Evolutionary conservation across 2,329 filamentous ascomycete genomes (phyloP).

Genomic region (Hypoxylon sp.): DNA sequence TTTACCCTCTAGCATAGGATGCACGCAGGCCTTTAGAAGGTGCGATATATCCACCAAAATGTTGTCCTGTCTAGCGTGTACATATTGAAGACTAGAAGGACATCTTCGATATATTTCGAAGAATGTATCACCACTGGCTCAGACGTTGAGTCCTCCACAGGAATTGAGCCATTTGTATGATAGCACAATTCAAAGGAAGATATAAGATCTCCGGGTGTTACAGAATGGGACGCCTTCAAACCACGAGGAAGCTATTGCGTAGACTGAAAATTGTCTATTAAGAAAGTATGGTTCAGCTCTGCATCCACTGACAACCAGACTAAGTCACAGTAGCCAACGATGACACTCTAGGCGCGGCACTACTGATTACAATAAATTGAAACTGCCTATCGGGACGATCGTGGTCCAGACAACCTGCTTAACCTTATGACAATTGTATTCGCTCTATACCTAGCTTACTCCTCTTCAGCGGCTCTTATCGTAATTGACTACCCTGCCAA

Average conservation of each 20-base stretch:
- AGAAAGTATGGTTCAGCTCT: neutral
- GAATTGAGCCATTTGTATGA: conserved; percentile 14
- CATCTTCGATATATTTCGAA: conserved; percentile 19
- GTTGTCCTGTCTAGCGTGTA: conserved; percentile 6
- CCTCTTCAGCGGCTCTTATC: neutral
- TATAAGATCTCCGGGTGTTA: neutral
- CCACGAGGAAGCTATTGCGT: neutral
- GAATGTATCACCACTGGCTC: conserved; percentile 9
- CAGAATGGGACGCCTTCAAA: neutral
- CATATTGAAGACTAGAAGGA: conserved; percentile 15
- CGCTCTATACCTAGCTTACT: neutral
- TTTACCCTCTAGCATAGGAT: neutral
- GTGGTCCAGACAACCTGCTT: neutral
- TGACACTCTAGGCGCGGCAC: neutral
- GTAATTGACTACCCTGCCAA: too few species aligned
- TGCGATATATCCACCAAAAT: neutral
- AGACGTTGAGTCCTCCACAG: neutral
- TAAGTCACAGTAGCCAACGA: neutral
- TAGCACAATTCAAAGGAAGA: conserved; percentile 17
- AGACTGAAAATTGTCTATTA: neutral
- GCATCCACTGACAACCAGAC: neutral
- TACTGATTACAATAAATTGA: neutral
- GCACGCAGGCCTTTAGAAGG: neutral
- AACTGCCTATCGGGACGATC: neutral
- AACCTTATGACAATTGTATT: neutral